Evolutionary conservation across 1,284 basidiomycete genomes (phyloP).

Genomic region (Marasmius oreades): DNA sequence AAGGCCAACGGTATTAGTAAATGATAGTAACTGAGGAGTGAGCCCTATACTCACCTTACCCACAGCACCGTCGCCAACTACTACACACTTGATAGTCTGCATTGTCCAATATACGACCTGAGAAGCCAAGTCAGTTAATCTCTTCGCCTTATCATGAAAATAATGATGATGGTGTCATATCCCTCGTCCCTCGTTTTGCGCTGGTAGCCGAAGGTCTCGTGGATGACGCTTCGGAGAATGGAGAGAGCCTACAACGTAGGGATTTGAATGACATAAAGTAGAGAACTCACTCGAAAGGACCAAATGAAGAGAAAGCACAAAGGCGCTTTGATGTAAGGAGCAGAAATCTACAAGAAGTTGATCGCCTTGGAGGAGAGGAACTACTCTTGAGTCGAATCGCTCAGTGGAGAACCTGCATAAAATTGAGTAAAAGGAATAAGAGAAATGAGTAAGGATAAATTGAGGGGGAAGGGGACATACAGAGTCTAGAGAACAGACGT

Average conservation of each 20-base stretch:
- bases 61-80: slow-evolving; percentile 99
- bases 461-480: not conserved
- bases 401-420: not conserved
- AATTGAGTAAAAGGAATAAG: not conserved
- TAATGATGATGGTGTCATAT: not conserved
- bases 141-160: slow-evolving; percentile 7
- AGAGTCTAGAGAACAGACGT: not conserved
- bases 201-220: slow-evolving; percentile 13
- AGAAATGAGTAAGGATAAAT: not conserved
- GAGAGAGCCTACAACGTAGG: not conserved
- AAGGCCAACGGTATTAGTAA: slow-evolving; percentile 9
- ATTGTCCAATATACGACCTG: slow-evolving; percentile 43
- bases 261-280: not conserved
- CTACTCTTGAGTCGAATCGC: not conserved
- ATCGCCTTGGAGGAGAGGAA: not conserved
- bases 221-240: slow-evolving; percentile 2
- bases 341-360: not conserved
- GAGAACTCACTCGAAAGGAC: slow-evolving; percentile 8
- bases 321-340: not conserved
- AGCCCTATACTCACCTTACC: slow-evolving; percentile 79
- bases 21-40: slow-evolving; percentile 15
- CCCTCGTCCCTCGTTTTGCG: not conserved
- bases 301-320: slow-evolving; percentile 3
- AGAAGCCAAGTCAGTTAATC: slow-evolving; percentile 14
- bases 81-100: slow-evolving; percentile 98